These are phyloP conservation scores for Podila minutissima DNA, from an alignment of 192 early-diverging fungal genomes.

Conservation along the genomic window DNA sequence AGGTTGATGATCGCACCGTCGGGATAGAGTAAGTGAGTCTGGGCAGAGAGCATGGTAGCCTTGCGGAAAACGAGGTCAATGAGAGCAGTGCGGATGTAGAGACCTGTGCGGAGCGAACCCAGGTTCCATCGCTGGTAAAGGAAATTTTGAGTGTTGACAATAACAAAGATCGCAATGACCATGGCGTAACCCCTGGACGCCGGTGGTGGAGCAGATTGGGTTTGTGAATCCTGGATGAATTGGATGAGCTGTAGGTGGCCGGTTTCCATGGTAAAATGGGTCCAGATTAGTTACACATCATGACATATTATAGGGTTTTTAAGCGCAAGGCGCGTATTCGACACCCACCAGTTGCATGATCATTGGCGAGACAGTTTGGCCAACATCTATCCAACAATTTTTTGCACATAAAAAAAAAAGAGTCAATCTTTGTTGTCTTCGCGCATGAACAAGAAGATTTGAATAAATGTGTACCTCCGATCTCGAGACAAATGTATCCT, in stretches of 20 bases:
- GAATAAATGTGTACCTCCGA: conserved; percentile 6
- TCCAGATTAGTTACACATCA: background rate
- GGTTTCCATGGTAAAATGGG: background rate
- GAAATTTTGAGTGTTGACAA: background rate
- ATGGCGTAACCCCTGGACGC: background rate
- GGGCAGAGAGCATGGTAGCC: conserved; percentile 10
- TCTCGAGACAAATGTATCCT: conserved; percentile 12
- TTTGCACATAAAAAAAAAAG: background rate
- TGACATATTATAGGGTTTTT: too few relatives aligned
- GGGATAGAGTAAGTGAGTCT: conserved; percentile 16
- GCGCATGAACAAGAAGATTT: background rate
- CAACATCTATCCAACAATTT: conserved; percentile 1
- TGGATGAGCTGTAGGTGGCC: background rate
- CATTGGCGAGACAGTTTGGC: conserved; percentile 5
- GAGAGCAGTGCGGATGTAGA: conserved; percentile 17
- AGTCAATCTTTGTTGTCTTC: too few relatives aligned
- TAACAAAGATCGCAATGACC: background rate
- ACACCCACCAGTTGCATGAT: conserved; percentile 3
- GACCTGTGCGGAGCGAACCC: background rate
- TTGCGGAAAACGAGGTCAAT: conserved; percentile 33
- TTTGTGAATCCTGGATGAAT: conserved; percentile 16
- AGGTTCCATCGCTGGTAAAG: conserved; percentile 10
- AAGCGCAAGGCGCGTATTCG: too few relatives aligned
- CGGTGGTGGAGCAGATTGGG: background rate
- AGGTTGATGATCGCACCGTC: conserved; percentile 53